phyloP scores from a whole-genome alignment of 164 flowering plant species.

The Warburgia ugandensis region DNA sequence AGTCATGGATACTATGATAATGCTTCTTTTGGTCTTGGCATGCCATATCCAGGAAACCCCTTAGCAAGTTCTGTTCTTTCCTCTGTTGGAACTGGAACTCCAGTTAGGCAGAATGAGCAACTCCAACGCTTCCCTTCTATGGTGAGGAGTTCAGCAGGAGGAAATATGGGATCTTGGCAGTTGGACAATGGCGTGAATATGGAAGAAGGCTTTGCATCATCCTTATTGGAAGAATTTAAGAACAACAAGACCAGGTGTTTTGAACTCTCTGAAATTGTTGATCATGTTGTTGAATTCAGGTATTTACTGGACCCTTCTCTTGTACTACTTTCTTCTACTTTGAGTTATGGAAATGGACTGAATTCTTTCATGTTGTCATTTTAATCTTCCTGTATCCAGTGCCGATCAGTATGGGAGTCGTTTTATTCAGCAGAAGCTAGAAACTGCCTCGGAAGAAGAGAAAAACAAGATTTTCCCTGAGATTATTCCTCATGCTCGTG shows the following conservation, averaged over 20 bases:
- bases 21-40: slow-evolving; percentile 42
- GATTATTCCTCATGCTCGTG: slow-evolving; percentile 30
- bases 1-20: slow-evolving; percentile 34
- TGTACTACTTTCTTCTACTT: slow-evolving; percentile 4
- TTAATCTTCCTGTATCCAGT: slow-evolving; percentile 24
- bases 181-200: slow-evolving; percentile 32
- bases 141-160: slow-evolving; percentile 38
- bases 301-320: slow-evolving; percentile 13
- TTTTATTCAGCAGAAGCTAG: slow-evolving; percentile 40
- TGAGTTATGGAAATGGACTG: not conserved
- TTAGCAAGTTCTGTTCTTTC: too few relatives aligned
- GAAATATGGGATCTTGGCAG: slow-evolving; percentile 33
- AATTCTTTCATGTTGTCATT: not conserved
- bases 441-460: slow-evolving; percentile 33
- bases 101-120: slow-evolving; percentile 34
- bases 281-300: slow-evolving; percentile 92
- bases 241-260: slow-evolving; percentile 57
- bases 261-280: slow-evolving; percentile 75
- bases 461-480: slow-evolving; percentile 29
- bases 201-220: slow-evolving; percentile 38
- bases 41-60: too few relatives aligned
- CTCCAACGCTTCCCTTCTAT: slow-evolving; percentile 30
- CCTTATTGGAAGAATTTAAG: slow-evolving; percentile 73
- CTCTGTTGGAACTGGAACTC: slow-evolving; percentile 33
- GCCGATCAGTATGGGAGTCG: slow-evolving; percentile 92